Evolutionary conservation across 1,284 basidiomycete genomes (phyloP), one percentile per base, ranked within the genome.

Genomic region (Cutaneotrichosporon sp.): DNA sequence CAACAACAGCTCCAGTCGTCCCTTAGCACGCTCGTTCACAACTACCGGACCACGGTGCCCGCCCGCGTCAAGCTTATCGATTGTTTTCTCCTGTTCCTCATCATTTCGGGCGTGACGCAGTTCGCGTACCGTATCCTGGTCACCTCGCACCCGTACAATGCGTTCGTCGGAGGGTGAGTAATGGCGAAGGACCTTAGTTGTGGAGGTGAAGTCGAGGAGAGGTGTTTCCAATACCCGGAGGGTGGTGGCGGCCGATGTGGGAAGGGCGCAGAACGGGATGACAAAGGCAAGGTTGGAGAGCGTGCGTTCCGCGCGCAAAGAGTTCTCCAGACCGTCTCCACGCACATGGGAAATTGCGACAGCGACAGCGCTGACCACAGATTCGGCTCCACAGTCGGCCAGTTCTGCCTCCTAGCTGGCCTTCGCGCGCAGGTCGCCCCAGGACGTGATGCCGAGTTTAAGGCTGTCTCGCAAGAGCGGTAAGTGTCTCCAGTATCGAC

Each of bases 91-190:
- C 78, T 89, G 55, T 97, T 97, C 79, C 82, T 97, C 66, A 85
- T 97, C 78, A 79, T 96, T 39, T 87, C 89, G 2, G 96, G 94
- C 62, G 80, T 96, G 58, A 74, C 85, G 35, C 92, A 97, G 73
- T 97, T 99, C 75, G 76, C 82, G 16, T 97, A 98, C 78, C 91
- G 94, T 75, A 75, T 96, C 29, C 79, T 91, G 60, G 80, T 98
- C 60, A 91, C 92, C 52, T 88, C 87, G 77, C 98, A 86, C 75
- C 94, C 94, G 14, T 97, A 96, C 81, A 97, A 97, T 66, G 90
- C 93, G 31, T 99, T 97, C 77, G 76, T 97, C 55, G 86, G 91
- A 63, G 91, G 92, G 92, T 97, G 76, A 63, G 87, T 76, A n/a
- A n/a, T n/a, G n/a, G n/a, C n/a, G n/a, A n/a, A n/a, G n/a, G n/a